Base-by-base conservation (phyloP, 2,329 filamentous ascomycete genomes). In the Colletotrichum acutatum region DNA sequence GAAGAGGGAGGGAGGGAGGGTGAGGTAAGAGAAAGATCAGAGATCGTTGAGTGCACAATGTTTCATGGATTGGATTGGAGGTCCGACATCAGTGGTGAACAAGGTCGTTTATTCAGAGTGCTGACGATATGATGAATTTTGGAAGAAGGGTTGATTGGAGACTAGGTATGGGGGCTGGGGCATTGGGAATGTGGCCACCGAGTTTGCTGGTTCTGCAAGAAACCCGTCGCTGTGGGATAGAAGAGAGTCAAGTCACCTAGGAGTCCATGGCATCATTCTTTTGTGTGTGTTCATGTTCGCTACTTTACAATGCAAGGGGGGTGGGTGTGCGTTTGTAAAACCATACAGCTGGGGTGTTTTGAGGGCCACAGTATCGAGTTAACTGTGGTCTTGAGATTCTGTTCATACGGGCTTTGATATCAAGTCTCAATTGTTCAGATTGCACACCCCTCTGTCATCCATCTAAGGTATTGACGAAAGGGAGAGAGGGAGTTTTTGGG, bases 291-390 rank as follows among this genome's bases (percentile, higher is more conserved):
- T 37, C 34, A 34, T 34, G 32, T 46, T 46, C 16, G 16, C 16
- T n/a, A 42, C 37, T 14, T 42, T 42, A 34, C 32, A 12, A 11
- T 34, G 32, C 32, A 19, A 42, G 34, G n/a, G 19, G 26, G 49
- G 32, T 12, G 68, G 37, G 64, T 52, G 68, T 24, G 57, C 34
- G 28, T 19, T 16, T 60, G 14, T 49, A 53, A 22, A 19, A 22
- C 28, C 6, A 19, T 12, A 9, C 32, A n/a, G 24, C 6, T 37
- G 63, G 49, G 11, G 11, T 14, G 4, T 4, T 49, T n/a, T 4
- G 4, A 9, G 42, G 7, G 37, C n/a, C 64, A 71, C 68, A 71
- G 64, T 71, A 71, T 68, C 53, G 34, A 28, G 64, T 61, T 49
- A 42, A 71, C 68, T 71, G 68, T 71, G 68, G 24, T 14, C 49